Conservation (phyloP, 1,284 basidiomycete species). For the Puccinia hordei region DNA sequence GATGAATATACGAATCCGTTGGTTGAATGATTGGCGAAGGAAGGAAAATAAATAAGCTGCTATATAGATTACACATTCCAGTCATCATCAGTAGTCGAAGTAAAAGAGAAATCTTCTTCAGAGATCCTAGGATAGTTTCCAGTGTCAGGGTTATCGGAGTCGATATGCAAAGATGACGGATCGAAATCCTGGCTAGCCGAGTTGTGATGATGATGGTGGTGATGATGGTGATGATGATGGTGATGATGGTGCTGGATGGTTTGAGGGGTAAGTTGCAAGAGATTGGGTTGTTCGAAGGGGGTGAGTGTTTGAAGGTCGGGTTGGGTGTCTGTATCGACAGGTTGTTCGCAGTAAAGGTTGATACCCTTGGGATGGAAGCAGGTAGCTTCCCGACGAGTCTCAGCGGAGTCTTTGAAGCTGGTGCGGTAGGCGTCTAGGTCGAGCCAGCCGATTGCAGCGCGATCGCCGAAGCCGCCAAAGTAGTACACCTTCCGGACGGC, state of each 20-base stretch:
- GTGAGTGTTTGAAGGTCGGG: neutral
- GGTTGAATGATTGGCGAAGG: no score
- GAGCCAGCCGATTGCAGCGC: slow-evolving; percentile 46
- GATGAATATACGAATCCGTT: no score
- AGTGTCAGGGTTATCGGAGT: neutral
- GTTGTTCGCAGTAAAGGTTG: slow-evolving; percentile 48
- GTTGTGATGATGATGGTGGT: slow-evolving; percentile 16
- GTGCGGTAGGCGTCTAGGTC: slow-evolving; percentile 20
- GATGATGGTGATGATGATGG: slow-evolving; percentile 27
- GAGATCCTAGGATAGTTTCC: neutral
- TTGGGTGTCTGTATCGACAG: slow-evolving; percentile 12
- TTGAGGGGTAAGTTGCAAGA: neutral
- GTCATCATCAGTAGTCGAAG: no score
- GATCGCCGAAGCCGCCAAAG: slow-evolving; percentile 50
- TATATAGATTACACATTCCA: no score
- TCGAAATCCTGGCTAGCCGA: neutral
- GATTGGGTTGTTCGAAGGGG: neutral
- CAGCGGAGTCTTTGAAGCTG: neutral
- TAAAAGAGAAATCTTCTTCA: neutral
- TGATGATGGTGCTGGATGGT: slow-evolving; percentile 5
- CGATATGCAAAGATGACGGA: neutral
- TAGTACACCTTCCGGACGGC: slow-evolving; percentile 32
- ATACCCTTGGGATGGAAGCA: slow-evolving; percentile 36
- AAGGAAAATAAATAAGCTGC: no score
- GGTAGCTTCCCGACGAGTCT: neutral